Percentiles rank a stretch among this genome's conserved stretches.
phyloP scores from a whole-genome alignment of 305 asterid species.

The Salvia sclarea region DNA sequence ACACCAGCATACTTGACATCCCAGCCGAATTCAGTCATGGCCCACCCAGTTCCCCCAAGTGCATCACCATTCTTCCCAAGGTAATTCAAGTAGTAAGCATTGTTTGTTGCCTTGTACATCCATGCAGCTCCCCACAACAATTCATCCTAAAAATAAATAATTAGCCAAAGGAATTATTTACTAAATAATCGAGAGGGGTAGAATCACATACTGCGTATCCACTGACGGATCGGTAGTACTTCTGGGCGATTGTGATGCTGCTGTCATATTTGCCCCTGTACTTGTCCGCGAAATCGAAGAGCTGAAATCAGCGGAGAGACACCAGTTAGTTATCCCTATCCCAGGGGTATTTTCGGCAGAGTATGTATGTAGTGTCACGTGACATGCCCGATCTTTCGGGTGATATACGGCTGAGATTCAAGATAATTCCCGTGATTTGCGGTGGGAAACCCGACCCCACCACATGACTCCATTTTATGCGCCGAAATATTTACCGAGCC shows the following conservation, averaged over 20 bases:
- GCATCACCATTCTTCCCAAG: constrained; percentile 80
- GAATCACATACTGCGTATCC: constrained; percentile 83
- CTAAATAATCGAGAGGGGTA: neutral
- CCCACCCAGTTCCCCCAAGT: constrained; percentile 98
- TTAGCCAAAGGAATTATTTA: neutral
- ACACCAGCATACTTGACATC: constrained; percentile 98
- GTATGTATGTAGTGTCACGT: constrained; percentile 29
- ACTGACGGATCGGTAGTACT: constrained; percentile 98
- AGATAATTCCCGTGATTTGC: constrained; percentile 48
- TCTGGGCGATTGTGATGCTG: constrained; percentile 86
- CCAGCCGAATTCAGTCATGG: constrained; percentile 98
- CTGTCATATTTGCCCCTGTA: constrained; percentile 97
- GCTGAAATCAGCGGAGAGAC: constrained; percentile 48
- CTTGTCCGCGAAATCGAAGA: constrained; percentile 90
- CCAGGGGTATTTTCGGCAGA: constrained; percentile 37
- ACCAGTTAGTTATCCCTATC: neutral
- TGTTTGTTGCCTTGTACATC: constrained; percentile 89
- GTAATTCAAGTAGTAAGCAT: constrained; percentile 72
- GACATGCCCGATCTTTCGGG: constrained; percentile 20
- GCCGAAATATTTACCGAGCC: constrained; percentile 48
- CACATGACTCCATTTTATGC: constrained; percentile 44
- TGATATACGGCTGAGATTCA: constrained; percentile 41
- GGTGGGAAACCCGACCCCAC: constrained; percentile 35
- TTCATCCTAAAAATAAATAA: constrained; percentile 63
- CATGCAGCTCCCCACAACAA: constrained; percentile 99